Evolutionary conservation across 2,329 filamentous ascomycete species (phyloP).

Genomic region (Cladorrhinum sp.): DNA sequence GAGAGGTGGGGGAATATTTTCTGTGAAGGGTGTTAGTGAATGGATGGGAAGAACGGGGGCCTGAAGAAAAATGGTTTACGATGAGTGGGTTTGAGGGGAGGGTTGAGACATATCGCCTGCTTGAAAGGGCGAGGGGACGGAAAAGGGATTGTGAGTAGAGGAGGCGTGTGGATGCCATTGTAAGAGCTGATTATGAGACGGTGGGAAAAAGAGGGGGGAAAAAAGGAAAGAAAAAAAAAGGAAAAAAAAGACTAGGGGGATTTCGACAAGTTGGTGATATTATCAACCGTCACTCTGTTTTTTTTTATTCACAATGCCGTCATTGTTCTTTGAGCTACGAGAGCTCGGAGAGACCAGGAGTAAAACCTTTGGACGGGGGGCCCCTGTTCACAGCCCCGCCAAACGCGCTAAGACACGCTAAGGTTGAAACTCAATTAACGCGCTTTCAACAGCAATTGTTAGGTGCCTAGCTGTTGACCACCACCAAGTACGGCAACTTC

Average conservation of each 20-base stretch:
- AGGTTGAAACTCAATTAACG: constrained; percentile 21
- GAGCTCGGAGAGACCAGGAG: constrained; percentile 13
- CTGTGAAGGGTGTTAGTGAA: constrained; percentile 35
- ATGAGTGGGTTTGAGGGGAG: constrained; percentile 52
- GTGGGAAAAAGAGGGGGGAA: too few species aligned
- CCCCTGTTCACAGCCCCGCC: constrained; percentile 14
- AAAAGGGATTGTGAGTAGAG: neutral
- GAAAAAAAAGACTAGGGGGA: neutral
- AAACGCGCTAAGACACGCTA: constrained; percentile 22
- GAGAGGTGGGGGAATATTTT: constrained; percentile 52
- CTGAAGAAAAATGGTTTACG: constrained; percentile 38
- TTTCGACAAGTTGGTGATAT: neutral
- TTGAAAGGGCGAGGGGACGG: neutral
- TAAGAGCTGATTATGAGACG: too few species aligned
- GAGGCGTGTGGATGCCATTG: neutral
- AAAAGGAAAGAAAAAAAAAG: neutral
- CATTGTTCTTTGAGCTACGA: constrained; percentile 6
- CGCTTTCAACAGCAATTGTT: constrained; percentile 11
- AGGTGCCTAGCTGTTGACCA: too few species aligned
- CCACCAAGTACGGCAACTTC: neutral
- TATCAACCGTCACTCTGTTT: neutral
- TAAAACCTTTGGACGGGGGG: neutral
- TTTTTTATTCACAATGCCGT: constrained; percentile 9
- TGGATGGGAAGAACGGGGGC: neutral
- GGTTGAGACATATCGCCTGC: constrained; percentile 37